A percentile compares a stretch with the other conserved stretches of the same genome.
These are phyloP conservation scores for Cladorrhinum sp. DNA, from an alignment of 2,329 filamentous ascomycete genomes.

Conservation along the genomic window DNA sequence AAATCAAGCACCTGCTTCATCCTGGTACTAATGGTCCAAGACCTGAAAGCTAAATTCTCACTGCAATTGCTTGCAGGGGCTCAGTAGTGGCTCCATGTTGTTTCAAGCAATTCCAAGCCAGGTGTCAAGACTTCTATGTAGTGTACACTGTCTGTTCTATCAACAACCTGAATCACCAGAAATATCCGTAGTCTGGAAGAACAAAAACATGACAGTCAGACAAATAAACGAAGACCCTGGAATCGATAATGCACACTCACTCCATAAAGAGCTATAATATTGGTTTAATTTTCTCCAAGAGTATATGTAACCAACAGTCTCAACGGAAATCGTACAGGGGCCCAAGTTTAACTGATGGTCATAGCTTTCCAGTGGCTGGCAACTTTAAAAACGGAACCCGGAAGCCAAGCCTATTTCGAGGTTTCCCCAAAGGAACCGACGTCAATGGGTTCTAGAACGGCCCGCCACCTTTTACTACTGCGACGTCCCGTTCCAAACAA, in stretches of 20 bases:
- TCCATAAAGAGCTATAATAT: not conserved
- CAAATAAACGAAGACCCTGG: too few relatives aligned
- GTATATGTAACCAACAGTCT: not conserved
- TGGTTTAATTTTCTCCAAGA: not conserved
- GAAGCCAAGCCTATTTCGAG: not conserved
- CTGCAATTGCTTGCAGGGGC: not conserved
- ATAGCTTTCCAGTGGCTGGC: not conserved
- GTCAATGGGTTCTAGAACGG: slow-evolving; percentile 6
- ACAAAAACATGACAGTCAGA: too few relatives aligned
- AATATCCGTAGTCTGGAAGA: too few relatives aligned
- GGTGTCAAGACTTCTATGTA: too few relatives aligned
- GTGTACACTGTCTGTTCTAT: too few relatives aligned
- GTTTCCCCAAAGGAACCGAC: slow-evolving; percentile 5
- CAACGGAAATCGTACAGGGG: not conserved
- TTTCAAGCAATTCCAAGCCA: not conserved
- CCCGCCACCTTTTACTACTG: not conserved
- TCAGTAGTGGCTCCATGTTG: too few relatives aligned
- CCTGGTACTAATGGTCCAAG: not conserved
- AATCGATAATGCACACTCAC: not conserved
- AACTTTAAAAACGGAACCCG: not conserved
- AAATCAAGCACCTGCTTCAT: not conserved
- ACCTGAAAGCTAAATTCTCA: not conserved
- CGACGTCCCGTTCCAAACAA: not conserved
- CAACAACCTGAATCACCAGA: too few relatives aligned
- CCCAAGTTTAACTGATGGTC: not conserved